Evolutionary conservation across 2,329 filamentous ascomycete genomes (phyloP), one percentile per base, ranked within the genome.

Genomic region (Phoma sp.): DNA sequence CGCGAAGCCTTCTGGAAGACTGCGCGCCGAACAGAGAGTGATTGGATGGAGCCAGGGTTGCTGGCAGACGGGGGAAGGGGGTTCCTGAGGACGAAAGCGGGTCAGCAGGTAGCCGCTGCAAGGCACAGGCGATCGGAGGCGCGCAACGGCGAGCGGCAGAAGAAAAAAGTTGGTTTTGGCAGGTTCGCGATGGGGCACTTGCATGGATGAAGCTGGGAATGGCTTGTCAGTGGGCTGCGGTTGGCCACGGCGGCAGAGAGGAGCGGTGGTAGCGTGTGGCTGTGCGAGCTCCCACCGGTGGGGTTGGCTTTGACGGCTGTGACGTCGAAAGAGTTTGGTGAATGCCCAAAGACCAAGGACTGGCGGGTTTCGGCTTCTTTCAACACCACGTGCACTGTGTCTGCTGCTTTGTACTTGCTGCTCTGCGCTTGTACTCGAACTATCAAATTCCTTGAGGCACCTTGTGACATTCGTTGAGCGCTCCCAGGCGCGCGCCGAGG

Each of bases 81-180:
- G 68, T 69, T 69, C 65, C 64, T 64, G 68, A 57, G 58, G 57
- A 62, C 64, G 57, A 65, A 59, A 54, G 61, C 69, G 70, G 69
- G 64, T 55, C 62, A 69, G 54, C 56, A 59, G 43, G 51, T 51
- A 65, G 58, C 69, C 67, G 69, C 68, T 70, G 69, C 69, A 73
- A 73, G 67, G 69, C 63, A 63, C 62, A 43, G 63, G 55, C 57
- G 64, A 70, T 71, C 60, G 39, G 29, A 48, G 29, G 29, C 29
- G 36, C 29, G 61, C 47, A 43, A 58, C 51, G 47, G 48, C 63
- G 57, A 65, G 52, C 29, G 46, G 51, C 31, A 54, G 47, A 31
- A 50, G 46, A 43, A 50, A 38, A 60, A 50, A 56, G 55, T 51
- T 61, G 59, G 41, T 45, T 33, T 53, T 45, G 55, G 44, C 51